Evolutionary conservation across 176 grass and related monocot genomes (phyloP).

Genomic region (Saccharum officinarum): DNA sequence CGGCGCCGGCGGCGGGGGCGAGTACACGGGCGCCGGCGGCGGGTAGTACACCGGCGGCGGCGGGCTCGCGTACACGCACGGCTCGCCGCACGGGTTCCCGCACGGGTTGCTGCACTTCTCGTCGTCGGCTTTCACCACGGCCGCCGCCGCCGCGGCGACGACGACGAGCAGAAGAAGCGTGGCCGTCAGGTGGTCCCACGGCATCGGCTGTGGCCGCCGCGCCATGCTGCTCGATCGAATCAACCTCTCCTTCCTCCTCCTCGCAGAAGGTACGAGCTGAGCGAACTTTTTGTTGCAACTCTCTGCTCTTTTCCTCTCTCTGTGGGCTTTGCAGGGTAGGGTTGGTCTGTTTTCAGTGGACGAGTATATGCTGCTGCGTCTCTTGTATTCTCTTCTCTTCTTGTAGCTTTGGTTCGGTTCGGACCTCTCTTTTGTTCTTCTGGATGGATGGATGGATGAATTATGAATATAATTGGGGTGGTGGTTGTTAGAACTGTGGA

Average conservation of each 20-base stretch:
- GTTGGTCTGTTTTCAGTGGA: background rate
- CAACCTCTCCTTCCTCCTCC: background rate
- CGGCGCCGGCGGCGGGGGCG: constrained; percentile 33
- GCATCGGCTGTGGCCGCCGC: background rate
- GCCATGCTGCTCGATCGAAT: constrained; percentile 22
- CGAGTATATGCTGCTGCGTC: background rate
- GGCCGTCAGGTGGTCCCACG: background rate
- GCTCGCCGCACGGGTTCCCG: constrained; percentile 35
- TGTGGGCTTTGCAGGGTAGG: background rate
- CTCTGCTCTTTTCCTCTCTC: no score
- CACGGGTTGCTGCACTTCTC: constrained; percentile 62
- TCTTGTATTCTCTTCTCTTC: background rate
- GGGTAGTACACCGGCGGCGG: constrained; percentile 31
- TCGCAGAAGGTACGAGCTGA: background rate
- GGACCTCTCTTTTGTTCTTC: background rate
- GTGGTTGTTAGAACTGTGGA: no score
- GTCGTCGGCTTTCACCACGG: background rate
- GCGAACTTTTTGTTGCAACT: background rate
- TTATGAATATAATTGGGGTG: constrained; percentile 23
- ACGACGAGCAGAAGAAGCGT: background rate
- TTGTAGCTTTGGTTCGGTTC: background rate
- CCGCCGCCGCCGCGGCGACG: background rate
- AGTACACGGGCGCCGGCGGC: constrained; percentile 38
- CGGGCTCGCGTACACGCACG: constrained; percentile 63
- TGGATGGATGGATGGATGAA: background rate